Conservation (phyloP, 2,329 filamentous ascomycete species). For the Metarhizium robertsii region DNA sequence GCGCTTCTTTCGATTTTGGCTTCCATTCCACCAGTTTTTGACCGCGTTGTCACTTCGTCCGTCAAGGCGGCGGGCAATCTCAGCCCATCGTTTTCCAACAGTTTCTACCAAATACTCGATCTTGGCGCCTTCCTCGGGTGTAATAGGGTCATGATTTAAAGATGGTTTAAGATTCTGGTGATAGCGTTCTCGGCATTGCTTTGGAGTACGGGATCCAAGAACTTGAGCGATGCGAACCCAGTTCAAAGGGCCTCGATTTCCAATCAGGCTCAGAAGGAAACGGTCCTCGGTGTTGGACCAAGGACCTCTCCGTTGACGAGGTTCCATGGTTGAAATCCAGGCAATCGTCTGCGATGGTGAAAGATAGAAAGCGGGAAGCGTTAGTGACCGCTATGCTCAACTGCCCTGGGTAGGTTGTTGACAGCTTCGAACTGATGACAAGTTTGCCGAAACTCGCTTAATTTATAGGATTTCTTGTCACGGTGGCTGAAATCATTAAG, state of each 20-base stretch:
- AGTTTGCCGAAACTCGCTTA: not conserved
- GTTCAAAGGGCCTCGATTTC: slow-evolving; percentile 66
- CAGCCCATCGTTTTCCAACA: slow-evolving; percentile 84
- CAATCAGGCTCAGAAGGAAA: slow-evolving; percentile 60
- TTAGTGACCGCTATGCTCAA: not conserved
- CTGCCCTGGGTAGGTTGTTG: not conserved
- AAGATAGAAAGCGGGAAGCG: not conserved
- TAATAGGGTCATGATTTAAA: slow-evolving; percentile 66
- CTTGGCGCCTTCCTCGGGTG: slow-evolving; percentile 55
- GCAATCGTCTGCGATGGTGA: not conserved
- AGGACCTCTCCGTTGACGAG: slow-evolving; percentile 51
- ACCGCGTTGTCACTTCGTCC: slow-evolving; percentile 91
- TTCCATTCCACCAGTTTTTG: slow-evolving; percentile 98
- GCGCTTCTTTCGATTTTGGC: slow-evolving; percentile 68
- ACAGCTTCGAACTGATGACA: not conserved
- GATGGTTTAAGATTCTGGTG: slow-evolving; percentile 83
- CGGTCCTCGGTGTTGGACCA: slow-evolving; percentile 75
- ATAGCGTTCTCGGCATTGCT: slow-evolving; percentile 90
- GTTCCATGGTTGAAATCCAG: not conserved
- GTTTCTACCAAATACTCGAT: slow-evolving; percentile 71
- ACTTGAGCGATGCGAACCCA: slow-evolving; percentile 80
- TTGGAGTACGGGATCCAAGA: slow-evolving; percentile 71
- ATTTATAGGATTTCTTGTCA: not conserved
- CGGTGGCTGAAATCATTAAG: not conserved
- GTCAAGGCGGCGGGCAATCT: slow-evolving; percentile 73